Base-by-base conservation (phyloP, 108 stramenopile genomes). In the Skeletonema tropicum region DNA sequence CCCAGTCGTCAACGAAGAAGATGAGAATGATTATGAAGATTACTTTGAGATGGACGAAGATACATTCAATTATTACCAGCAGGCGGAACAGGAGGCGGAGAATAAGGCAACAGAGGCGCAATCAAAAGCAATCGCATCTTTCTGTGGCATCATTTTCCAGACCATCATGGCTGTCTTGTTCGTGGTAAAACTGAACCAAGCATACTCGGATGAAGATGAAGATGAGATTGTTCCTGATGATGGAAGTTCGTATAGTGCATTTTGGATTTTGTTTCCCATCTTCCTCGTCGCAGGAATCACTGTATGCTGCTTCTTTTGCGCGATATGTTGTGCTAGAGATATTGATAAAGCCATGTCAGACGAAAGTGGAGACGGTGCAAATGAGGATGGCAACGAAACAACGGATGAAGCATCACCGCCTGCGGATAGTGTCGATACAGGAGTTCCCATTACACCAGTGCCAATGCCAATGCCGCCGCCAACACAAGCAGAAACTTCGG, bases 221-320 rank as follows among this genome's bases (percentile, higher is more conserved):
- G 76, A 64, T 19, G 87, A 88, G 23, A 55, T 84, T 49, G 75
- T 38, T 14, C 19, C 42, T 9, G 80, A 77, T n/a, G 76, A 66
- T 12, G 57, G 76, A 39, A 67, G 35, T 31, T 88, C 87, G 19
- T 91, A 82, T 75, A 89, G 85, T 63, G 60, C 89, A 11, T 86
- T 94, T 72, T 94, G 92, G 92, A 87, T 94, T 33, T 64, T 91
- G 33, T 91, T 91, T 73, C 92, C 92, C 7, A 66, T 90, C 39
- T 82, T 94, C 39, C 57, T 94, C 12, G 64, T 91, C 55, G 85
- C 87, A 49, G 90, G 92, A 1, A 70, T 79, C 29, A 69, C 85
- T 29, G 41, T 83, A 9, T 82, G 87, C 48, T 91, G 90, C 46
- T 94, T 88, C 55, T 83, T 80, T 6, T 89, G 90, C 66, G 73